Base-by-base conservation (phyloP, 2,329 filamentous ascomycete species). In the Apiospora hydei region DNA sequence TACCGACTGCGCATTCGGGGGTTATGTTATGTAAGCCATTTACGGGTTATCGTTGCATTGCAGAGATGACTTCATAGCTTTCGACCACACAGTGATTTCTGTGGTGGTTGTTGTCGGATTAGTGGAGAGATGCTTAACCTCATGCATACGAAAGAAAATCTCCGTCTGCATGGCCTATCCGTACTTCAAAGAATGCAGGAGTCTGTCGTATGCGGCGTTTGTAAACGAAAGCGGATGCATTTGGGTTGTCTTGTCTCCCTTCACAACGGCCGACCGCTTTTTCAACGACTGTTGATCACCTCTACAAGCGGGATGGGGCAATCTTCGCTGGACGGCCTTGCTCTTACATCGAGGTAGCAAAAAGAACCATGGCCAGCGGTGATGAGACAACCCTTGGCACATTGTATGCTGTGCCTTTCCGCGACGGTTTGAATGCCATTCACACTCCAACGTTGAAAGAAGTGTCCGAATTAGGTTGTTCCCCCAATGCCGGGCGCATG, bases 41-140 rank as follows among this genome's bases (percentile, higher is more conserved):
- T 41, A 11, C 16, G 41, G 18, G 57, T 64, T 64, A 64, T 64
- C 57, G 57, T 64, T 64, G 57, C 57, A 64, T 64, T 64, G 57
- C 57, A 64, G 57, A 46, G 53, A 69, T 72, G 71, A 72, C 71
- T 72, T 72, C 71, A 72, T 70, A 72, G 67, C 26, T 21, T 26
- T 49, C 67, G 7, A 16, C 66, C 10, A 46, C 43, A 64, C 43
- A 53, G 26, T 67, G 51, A 51, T 67, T 16, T 44, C 24, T 66
- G 14, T 57, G 67, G 67, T 57, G 69, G 68, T 64, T 69, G 26
- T 34, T 34, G n/a, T 69, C 67, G 43, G 69, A 69, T 41, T 24
- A 64, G 70, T 71, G 70, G 70, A 44, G 41, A 71, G 51, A 18
- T 64, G 57, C 57, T 41, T 64, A 34, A 41, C 34, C 57, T 38